Conservation (phyloP, 2,329 filamentous ascomycete species). For the Arthrinium phaeospermum region DNA sequence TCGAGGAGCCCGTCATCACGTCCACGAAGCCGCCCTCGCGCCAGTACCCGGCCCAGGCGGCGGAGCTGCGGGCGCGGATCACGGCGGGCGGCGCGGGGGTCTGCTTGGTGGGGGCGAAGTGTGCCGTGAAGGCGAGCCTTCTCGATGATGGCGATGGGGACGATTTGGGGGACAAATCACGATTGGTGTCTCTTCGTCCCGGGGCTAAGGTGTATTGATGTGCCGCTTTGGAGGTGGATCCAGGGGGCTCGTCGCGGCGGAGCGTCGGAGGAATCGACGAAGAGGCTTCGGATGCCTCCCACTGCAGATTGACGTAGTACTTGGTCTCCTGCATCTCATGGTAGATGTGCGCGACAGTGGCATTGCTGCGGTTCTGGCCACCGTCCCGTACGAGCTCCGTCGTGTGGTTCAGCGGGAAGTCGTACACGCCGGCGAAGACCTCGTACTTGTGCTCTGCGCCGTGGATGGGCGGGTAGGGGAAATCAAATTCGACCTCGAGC, state of each 20-base stretch:
- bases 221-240: slow-evolving; percentile 33
- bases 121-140: slow-evolving; percentile 39
- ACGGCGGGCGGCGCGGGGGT: slow-evolving; percentile 32
- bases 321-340: slow-evolving; percentile 45
- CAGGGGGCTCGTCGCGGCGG: slow-evolving; percentile 32
- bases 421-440: slow-evolving; percentile 48
- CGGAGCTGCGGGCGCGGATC: slow-evolving; percentile 33
- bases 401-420: slow-evolving; percentile 46
- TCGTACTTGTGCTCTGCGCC: slow-evolving; percentile 50
- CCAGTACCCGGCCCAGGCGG: slow-evolving; percentile 45
- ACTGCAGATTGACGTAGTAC: slow-evolving; percentile 47
- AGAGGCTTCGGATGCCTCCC: slow-evolving; percentile 28
- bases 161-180: too few species aligned
- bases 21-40: slow-evolving; percentile 48
- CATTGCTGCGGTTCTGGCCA: background rate
- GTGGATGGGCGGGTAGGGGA: slow-evolving; percentile 48
- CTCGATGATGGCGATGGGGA: background rate
- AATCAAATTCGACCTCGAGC: slow-evolving; percentile 47
- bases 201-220: slow-evolving; percentile 42
- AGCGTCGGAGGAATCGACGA: slow-evolving; percentile 28
- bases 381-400: slow-evolving; percentile 35
- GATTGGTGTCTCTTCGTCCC: background rate
- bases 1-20: slow-evolving; percentile 40
- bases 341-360: slow-evolving; percentile 38
- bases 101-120: slow-evolving; percentile 39